Evolutionary conservation across 225 moss, liverwort and hornwort genomes (phyloP).

Genomic region (Physcomitrium patens): DNA sequence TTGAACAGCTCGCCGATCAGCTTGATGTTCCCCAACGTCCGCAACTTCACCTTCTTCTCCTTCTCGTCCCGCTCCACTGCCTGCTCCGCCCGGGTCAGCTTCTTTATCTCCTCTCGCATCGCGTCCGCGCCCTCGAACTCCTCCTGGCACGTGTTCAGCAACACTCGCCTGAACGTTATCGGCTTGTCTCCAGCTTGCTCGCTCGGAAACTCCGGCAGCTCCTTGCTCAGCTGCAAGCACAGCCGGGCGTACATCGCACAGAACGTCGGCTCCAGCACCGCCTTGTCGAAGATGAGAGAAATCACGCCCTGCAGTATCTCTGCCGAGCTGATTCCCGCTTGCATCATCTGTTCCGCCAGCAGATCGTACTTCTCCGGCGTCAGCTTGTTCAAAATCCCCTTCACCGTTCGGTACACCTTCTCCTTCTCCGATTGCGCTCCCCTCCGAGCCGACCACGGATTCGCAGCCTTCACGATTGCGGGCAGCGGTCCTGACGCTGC

Average conservation of each 20-base stretch:
- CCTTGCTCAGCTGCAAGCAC: slow-evolving; percentile 76
- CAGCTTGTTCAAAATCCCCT: slow-evolving; percentile 80
- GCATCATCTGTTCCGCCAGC: slow-evolving; percentile 65
- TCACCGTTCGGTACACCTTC: slow-evolving; percentile 66
- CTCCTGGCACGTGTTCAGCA: slow-evolving; percentile 69
- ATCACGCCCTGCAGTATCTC: slow-evolving; percentile 75
- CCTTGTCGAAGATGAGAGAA: slow-evolving; percentile 78
- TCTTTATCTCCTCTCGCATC: slow-evolving; percentile 66
- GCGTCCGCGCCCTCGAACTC: slow-evolving; percentile 72
- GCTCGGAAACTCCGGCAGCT: slow-evolving; percentile 67
- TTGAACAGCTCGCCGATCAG: slow-evolving; percentile 85
- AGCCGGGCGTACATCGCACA: slow-evolving; percentile 80
- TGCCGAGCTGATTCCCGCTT: slow-evolving; percentile 61
- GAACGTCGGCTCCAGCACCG: slow-evolving; percentile 82
- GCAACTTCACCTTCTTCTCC: slow-evolving; percentile 73
- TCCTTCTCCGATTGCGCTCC: slow-evolving; percentile 71
- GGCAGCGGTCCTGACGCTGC: slow-evolving; percentile 33
- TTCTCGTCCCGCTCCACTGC: slow-evolving; percentile 58
- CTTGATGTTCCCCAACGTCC: slow-evolving; percentile 80
- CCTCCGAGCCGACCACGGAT: slow-evolving; percentile 62
- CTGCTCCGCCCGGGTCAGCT: slow-evolving; percentile 66
- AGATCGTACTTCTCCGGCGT: slow-evolving; percentile 77
- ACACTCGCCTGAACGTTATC: slow-evolving; percentile 60
- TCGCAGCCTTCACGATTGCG: slow-evolving; percentile 64
- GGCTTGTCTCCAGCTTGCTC: slow-evolving; percentile 50